phyloP scores from a whole-genome alignment of 2,329 filamentous ascomycete species.

The Fragosphaeria purpurea region DNA sequence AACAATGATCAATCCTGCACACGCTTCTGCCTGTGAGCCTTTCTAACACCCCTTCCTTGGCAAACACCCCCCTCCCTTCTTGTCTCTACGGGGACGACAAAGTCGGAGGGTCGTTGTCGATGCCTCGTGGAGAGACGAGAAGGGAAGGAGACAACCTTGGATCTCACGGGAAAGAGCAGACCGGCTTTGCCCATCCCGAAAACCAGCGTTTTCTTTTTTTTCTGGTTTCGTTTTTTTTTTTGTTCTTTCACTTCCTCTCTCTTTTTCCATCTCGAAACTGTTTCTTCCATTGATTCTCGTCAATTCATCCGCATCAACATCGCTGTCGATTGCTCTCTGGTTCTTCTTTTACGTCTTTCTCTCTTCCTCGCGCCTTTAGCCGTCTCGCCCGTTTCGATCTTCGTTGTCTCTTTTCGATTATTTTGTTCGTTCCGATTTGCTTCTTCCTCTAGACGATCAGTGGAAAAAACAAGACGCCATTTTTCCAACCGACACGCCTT shows the following conservation, averaged over 20 bases:
- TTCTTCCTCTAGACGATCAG: neutral
- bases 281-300: constrained; percentile 13
- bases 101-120: too few relatives aligned
- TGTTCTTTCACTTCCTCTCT: constrained; percentile 1
- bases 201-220: neutral
- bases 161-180: constrained; percentile 4
- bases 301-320: constrained; percentile 19
- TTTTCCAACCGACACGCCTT: constrained; percentile 6
- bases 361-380: constrained; percentile 16
- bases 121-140: neutral
- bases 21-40: neutral
- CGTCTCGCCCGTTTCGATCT: constrained; percentile 14
- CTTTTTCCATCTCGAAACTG: constrained; percentile 7
- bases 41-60: too few relatives aligned
- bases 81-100: too few relatives aligned
- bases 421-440: constrained; percentile 5
- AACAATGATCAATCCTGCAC: constrained; percentile 19
- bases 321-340: neutral
- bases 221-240: neutral
- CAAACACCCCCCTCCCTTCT: too few relatives aligned
- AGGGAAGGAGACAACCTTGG: neutral
- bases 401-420: constrained; percentile 15
- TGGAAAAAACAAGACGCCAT: too few relatives aligned
- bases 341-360: neutral
- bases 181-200: constrained; percentile 6